Evolutionary conservation across 106 monocot species (phyloP), one percentile per base, ranked within the genome.

Genomic region (Dendrobium nobile): DNA sequence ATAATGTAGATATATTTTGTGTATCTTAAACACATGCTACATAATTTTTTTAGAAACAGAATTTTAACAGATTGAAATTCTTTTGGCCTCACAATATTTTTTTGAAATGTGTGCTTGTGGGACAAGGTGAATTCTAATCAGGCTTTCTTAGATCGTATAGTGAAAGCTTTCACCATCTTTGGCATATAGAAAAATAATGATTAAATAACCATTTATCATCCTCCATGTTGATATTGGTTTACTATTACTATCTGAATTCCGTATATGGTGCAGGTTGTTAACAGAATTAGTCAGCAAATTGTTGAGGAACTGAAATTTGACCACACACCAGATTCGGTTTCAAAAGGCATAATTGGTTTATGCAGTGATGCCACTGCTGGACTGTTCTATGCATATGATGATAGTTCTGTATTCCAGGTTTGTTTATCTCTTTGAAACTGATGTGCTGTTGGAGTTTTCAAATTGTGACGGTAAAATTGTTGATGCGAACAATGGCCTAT

Each of bases 331-430:
- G 99, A 95, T 48, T 91, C 89, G 19, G 78, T 76, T 77, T 89
- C 92, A 13, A 97, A 90, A 87, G 90, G 93, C 67, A 99, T 99
- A 65, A 90, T 93, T 80, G 99, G 95, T 17, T 79, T 99, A 33
- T 99, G 99, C 82, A 90, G 88, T 87, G 99, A 99, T 93, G 88
- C 92, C 58, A 87, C 90, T 81, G 88, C 99, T 68, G 95, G 99
- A 82, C 74, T 99, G 42, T 99, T 99, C 70, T 99, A 90, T 85
- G 93, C 95, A 44, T 99, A 85, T 82, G 99, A 99, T 91, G 95
- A 99, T 82, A 92, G 86, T 85, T 95, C 99, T 64, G 87, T 99
- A 56, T 99, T 93, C 82, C 99, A 99, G 93, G 99, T 99, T 81
- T 79, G 82, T 79, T 54, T 47, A n/a, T 20, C 19, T 76, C 41